phyloP scores from a whole-genome alignment of 805 yeast genomes.

The Myxozyma melibiosi region DNA sequence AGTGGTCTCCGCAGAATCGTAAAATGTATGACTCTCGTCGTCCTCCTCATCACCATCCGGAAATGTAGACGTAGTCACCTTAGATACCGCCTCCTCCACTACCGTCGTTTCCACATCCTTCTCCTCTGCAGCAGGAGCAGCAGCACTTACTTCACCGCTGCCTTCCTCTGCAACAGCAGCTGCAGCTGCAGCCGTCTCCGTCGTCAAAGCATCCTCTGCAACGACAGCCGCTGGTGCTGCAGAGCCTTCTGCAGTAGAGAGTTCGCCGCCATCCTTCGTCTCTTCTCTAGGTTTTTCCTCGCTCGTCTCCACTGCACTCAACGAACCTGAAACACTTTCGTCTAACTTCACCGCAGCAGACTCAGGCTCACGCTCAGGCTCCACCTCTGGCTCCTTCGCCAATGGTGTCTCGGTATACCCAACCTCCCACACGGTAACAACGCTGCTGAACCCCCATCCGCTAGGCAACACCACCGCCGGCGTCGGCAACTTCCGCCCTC shows the following conservation, averaged over 20 bases:
- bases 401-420: constrained; percentile 13
- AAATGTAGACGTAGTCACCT: no score
- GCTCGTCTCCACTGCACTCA: no score
- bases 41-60: no score
- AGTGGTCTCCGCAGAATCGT: no score
- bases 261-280: no score
- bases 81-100: neutral
- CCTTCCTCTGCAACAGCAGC: neutral
- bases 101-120: neutral
- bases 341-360: no score
- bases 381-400: neutral
- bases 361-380: neutral
- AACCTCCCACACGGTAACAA: constrained; percentile 21
- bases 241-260: no score
- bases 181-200: neutral
- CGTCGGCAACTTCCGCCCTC: constrained; percentile 72
- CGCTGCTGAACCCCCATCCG: constrained; percentile 31
- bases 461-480: constrained; percentile 42
- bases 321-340: no score
- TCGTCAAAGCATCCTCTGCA: neutral
- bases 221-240: neutral
- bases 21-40: no score
- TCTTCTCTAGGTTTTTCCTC: no score
- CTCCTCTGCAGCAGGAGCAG: neutral
- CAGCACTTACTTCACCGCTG: neutral